These are phyloP conservation scores for Hypoxylon perforatum DNA, from an alignment of 495 filamentous ascomycete species.

Conservation along the genomic window DNA sequence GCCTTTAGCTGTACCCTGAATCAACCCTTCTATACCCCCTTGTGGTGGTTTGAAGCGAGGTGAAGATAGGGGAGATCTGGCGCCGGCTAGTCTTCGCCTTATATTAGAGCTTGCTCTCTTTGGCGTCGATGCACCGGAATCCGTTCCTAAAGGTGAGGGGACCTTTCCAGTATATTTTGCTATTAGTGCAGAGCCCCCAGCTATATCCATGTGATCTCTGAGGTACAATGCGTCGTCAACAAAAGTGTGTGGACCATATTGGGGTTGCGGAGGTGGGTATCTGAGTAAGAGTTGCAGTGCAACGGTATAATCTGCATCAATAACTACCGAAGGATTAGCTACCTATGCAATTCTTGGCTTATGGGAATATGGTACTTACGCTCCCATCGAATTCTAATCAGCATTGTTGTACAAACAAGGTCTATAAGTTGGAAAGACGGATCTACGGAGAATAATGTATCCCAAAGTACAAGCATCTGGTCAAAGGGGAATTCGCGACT, in stretches of 20 bases:
- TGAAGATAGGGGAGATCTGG: conserved; percentile 66
- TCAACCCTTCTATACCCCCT: conserved; percentile 75
- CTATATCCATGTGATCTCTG: conserved; percentile 75
- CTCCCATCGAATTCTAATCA: conserved; percentile 91
- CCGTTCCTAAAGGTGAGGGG: conserved; percentile 59
- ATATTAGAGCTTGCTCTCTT: conserved; percentile 26
- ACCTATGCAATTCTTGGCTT: not conserved
- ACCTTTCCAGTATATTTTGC: conserved; percentile 81
- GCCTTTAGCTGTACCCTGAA: conserved; percentile 87
- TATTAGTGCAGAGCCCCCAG: conserved; percentile 79
- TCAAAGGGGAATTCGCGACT: conserved; percentile 93
- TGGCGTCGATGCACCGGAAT: conserved; percentile 48
- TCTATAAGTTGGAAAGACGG: conserved; percentile 84
- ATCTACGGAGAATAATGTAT: conserved; percentile 89
- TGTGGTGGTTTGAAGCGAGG: conserved; percentile 70
- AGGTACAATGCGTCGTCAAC: conserved; percentile 91
- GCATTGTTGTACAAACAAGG: conserved; percentile 91
- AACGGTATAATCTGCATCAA: conserved; percentile 85
- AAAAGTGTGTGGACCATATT: conserved; percentile 77
- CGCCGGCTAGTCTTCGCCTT: conserved; percentile 42
- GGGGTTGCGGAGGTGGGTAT: conserved; percentile 75
- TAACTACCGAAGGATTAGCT: conserved; percentile 61
- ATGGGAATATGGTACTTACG: conserved; percentile 62
- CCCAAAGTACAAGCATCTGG: conserved; percentile 86
- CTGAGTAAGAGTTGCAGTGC: conserved; percentile 83